These are phyloP conservation scores for Tothia fuscella DNA, from an alignment of 2,329 filamentous ascomycete species.

Conservation along the genomic window DNA sequence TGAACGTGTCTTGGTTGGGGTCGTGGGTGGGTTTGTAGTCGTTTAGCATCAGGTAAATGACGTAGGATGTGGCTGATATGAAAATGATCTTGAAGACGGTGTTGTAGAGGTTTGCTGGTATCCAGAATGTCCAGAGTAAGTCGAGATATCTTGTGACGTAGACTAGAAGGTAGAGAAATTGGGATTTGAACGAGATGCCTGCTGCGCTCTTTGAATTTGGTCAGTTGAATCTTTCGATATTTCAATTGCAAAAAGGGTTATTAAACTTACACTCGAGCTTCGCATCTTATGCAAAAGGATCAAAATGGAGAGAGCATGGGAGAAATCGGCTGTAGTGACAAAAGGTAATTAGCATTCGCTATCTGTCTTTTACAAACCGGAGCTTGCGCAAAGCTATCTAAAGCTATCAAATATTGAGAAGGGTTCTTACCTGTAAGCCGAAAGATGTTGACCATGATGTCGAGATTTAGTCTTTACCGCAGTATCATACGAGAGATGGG, in stretches of 20 bases:
- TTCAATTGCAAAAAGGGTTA: not conserved
- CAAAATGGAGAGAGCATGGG: constrained; percentile 85
- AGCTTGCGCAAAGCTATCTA: not conserved
- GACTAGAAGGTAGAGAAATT: constrained; percentile 86
- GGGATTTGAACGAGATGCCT: constrained; percentile 97
- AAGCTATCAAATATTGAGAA: too few species aligned
- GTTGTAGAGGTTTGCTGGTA: constrained; percentile 66
- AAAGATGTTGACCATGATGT: constrained; percentile 55
- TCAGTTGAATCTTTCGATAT: constrained; percentile 3
- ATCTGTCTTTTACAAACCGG: constrained; percentile 17
- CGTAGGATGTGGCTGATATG: constrained; percentile 81
- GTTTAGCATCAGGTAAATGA: constrained; percentile 94
- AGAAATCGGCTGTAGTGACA: constrained; percentile 66
- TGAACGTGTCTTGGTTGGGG: constrained; percentile 93
- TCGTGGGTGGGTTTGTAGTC: constrained; percentile 97
- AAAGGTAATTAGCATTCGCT: constrained; percentile 12
- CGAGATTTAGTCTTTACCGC: too few species aligned
- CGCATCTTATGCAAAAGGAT: constrained; percentile 97
- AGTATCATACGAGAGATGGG: too few species aligned
- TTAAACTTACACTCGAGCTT: constrained; percentile 58
- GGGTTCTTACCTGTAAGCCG: constrained; percentile 48
- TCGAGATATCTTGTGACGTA: constrained; percentile 90
- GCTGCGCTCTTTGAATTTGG: constrained; percentile 65
- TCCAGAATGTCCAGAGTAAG: constrained; percentile 71
- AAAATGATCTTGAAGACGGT: constrained; percentile 93